These are phyloP conservation scores for Phallus indusiatus DNA, from an alignment of 768 basidiomycete genomes.

Conservation along the genomic window DNA sequence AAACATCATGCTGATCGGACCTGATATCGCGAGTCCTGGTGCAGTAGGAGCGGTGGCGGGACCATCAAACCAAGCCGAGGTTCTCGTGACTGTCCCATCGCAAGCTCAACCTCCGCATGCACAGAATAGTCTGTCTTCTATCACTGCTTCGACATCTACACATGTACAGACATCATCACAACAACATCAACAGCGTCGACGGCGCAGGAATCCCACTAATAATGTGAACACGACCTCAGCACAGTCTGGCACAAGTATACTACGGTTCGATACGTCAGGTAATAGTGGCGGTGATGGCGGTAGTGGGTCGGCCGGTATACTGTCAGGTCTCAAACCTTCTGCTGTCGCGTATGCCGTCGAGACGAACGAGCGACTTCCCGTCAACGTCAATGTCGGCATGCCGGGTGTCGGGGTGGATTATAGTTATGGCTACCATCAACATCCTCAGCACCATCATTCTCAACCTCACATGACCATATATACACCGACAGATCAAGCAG, in stretches of 20 bases:
- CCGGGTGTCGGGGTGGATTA: neutral
- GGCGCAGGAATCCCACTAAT: neutral
- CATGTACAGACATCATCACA: no score
- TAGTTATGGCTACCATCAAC: neutral
- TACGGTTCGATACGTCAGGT: slow-evolving; percentile 2
- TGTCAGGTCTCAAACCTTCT: neutral
- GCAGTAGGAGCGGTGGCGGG: neutral
- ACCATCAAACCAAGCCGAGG: neutral
- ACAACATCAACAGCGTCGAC: neutral
- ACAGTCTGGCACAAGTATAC: neutral
- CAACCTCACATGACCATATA: neutral
- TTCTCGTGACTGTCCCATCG: neutral
- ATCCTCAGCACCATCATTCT: neutral
- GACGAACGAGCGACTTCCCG: slow-evolving; percentile 2
- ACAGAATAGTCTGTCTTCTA: neutral
- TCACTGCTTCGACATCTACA: neutral
- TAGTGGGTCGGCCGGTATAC: neutral
- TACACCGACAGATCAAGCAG: neutral
- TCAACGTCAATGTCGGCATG: neutral
- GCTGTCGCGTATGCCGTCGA: slow-evolving; percentile 3
- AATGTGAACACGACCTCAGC: neutral
- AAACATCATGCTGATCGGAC: neutral
- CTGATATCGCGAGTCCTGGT: neutral
- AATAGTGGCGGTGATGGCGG: neutral
- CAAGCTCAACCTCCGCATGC: neutral